Conservation (phyloP, 495 filamentous ascomycete species). For the Schizothecium vesticola region DNA sequence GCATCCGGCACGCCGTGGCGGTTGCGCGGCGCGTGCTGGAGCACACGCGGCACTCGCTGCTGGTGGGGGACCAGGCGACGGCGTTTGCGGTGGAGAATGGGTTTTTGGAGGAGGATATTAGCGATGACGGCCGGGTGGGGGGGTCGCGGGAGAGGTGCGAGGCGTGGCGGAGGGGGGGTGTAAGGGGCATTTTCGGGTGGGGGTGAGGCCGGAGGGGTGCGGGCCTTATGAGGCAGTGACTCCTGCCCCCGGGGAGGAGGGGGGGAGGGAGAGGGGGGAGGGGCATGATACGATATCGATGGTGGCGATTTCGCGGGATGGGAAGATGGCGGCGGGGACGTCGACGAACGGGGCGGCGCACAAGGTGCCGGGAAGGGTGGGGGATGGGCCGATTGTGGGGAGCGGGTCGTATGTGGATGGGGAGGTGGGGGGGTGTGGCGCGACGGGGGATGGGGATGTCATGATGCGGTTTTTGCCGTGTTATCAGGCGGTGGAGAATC, state of each 20-base stretch:
- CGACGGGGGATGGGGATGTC: constrained; percentile 46
- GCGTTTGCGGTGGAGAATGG: constrained; percentile 42
- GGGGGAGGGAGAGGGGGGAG: neutral
- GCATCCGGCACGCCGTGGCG: constrained; percentile 37
- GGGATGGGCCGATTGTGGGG: constrained; percentile 45
- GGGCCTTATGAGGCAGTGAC: constrained; percentile 36
- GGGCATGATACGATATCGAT: constrained; percentile 45
- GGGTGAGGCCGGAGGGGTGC: constrained; percentile 36
- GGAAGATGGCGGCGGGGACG: constrained; percentile 43
- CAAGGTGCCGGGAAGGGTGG: constrained; percentile 45
- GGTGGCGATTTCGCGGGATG: constrained; percentile 34
- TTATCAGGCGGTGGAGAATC: constrained; percentile 45
- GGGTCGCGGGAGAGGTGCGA: constrained; percentile 32
- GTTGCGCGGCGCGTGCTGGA: constrained; percentile 43
- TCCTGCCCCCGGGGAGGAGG: neutral
- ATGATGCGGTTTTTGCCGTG: constrained; percentile 50
- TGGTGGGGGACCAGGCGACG: constrained; percentile 43
- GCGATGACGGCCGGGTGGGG: constrained; percentile 22
- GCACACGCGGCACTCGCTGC: constrained; percentile 41
- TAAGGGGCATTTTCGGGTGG: constrained; percentile 38
- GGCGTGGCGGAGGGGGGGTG: constrained; percentile 34
- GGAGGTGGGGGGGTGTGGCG: constrained; percentile 44
- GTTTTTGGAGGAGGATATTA: constrained; percentile 34
- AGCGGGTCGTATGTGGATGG: constrained; percentile 47
- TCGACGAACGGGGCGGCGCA: constrained; percentile 45